A percentile compares a stretch with the other conserved stretches of the same genome.
Evolutionary conservation across 805 yeast genomes (phyloP).

Genomic region (Ogataea thermomethanolica): DNA sequence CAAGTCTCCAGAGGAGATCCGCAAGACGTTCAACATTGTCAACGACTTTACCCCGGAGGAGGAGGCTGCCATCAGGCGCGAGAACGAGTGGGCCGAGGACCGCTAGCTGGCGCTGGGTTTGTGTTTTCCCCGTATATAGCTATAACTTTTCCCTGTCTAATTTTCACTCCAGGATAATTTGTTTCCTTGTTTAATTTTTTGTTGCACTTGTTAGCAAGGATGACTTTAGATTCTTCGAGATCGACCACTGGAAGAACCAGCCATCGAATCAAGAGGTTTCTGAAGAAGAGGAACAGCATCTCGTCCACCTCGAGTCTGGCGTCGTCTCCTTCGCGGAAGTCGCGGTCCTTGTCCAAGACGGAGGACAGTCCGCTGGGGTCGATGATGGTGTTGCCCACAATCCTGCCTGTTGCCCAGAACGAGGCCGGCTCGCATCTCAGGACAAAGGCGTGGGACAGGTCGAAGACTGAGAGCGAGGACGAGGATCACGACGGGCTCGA

Average conservation of each 20-base stretch:
- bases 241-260: slow-evolving; percentile 10
- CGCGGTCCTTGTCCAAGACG: slow-evolving; percentile 2
- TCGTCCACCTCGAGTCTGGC: slow-evolving; percentile 11
- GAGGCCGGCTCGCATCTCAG: slow-evolving; percentile 3
- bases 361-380: slow-evolving; percentile 2
- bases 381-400: slow-evolving; percentile 8
- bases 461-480: background rate
- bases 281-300: slow-evolving; percentile 10
- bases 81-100: slow-evolving; percentile 90
- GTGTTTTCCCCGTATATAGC: no score
- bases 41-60: slow-evolving; percentile 85
- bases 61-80: slow-evolving; percentile 83
- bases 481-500: slow-evolving; percentile 8
- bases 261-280: slow-evolving; percentile 12
- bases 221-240: slow-evolving; percentile 10
- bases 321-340: slow-evolving; percentile 2
- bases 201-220: slow-evolving; percentile 3
- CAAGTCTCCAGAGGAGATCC: slow-evolving; percentile 74
- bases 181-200: background rate
- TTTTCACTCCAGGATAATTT: no score
- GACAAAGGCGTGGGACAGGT: background rate
- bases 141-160: background rate
- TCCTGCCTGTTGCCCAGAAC: slow-evolving; percentile 7
- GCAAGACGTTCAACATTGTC: slow-evolving; percentile 75
- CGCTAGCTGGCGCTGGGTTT: slow-evolving; percentile 37